A percentile compares a stretch with the other conserved stretches of the same genome.
phyloP scores from a whole-genome alignment of 208 protist species.

The Leishmania martiniquensis region DNA sequence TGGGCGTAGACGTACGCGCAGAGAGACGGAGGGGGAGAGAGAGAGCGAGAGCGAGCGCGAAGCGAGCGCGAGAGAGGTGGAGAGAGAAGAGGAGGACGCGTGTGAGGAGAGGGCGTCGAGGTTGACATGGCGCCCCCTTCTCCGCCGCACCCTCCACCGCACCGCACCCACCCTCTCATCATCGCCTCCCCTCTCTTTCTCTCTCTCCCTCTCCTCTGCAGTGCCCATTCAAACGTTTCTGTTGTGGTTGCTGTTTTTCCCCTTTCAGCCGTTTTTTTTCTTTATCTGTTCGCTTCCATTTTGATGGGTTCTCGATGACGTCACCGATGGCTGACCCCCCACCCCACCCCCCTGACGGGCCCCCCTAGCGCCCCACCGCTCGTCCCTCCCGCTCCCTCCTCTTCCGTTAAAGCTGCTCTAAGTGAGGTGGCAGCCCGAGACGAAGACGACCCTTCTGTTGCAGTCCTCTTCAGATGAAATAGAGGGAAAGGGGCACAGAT shows the following conservation, averaged over 20 bases:
- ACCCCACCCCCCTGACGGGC: not conserved
- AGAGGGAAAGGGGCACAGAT: too few species aligned
- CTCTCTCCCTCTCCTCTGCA: not conserved
- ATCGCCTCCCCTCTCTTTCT: not conserved
- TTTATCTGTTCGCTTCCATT: not conserved
- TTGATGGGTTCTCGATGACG: too few species aligned
- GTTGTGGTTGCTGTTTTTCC: not conserved
- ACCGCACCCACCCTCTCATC: conserved; percentile 3
- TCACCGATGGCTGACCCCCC: too few species aligned
- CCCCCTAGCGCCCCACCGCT: too few species aligned
- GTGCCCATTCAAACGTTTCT: conserved; percentile 6
- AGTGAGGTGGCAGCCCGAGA: too few species aligned
- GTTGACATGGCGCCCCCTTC: not conserved
- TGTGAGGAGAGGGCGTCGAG: not conserved
- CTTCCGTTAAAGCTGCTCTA: too few species aligned
- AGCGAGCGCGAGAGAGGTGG: not conserved
- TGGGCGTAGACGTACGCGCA: not conserved
- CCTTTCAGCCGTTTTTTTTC: not conserved
- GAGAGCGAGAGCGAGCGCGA: not conserved
- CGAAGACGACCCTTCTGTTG: too few species aligned
- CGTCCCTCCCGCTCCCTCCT: too few species aligned
- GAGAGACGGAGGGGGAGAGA: not conserved
- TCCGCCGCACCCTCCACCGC: too few species aligned
- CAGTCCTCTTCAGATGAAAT: too few species aligned
- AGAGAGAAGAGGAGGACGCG: not conserved